Conservation (phyloP, 2,329 filamentous ascomycete species). For the Fusarium goolgardi region DNA sequence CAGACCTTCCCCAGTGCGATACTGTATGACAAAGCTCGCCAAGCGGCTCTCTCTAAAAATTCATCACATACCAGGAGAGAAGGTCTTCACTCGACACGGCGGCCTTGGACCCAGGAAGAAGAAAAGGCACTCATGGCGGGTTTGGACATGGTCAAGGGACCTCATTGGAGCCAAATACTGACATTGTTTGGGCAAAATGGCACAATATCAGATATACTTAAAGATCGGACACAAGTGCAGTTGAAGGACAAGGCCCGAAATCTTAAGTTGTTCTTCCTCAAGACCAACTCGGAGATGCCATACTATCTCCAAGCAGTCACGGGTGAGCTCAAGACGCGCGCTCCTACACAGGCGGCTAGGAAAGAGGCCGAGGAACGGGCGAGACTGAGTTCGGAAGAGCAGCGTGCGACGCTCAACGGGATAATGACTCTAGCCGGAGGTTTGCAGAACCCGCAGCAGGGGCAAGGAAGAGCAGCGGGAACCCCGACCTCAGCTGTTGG, state of each 20-base stretch:
- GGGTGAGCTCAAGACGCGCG: conserved; percentile 87
- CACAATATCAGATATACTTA: conserved; percentile 82
- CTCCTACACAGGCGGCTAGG: conserved; percentile 77
- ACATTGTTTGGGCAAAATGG: conserved; percentile 84
- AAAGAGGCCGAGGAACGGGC: conserved; percentile 75
- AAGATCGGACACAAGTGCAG: conserved; percentile 90
- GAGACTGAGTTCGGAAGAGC: conserved; percentile 68
- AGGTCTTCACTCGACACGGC: conserved; percentile 70
- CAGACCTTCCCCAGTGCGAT: conserved; percentile 66
- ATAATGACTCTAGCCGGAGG: conserved; percentile 67
- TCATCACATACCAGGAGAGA: conserved; percentile 66
- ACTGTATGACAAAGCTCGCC: conserved; percentile 68
- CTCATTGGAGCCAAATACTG: conserved; percentile 93
- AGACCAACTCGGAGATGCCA: conserved; percentile 90
- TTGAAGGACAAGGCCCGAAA: conserved; percentile 93
- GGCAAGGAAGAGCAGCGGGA: conserved; percentile 45
- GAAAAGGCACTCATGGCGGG: conserved; percentile 91
- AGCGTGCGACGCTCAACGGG: conserved; percentile 69
- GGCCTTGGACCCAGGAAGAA: conserved; percentile 89
- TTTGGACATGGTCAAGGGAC: conserved; percentile 87
- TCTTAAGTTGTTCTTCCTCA: conserved; percentile 89
- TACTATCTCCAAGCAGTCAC: conserved; percentile 89
- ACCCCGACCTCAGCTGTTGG: conserved; percentile 45
- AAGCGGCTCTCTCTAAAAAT: conserved; percentile 68
- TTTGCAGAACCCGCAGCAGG: conserved; percentile 58